A percentile compares a stretch with the other conserved stretches of the same genome.
Conservation (phyloP, 805 yeast species). For the Sugiyamaella valdiviana region DNA sequence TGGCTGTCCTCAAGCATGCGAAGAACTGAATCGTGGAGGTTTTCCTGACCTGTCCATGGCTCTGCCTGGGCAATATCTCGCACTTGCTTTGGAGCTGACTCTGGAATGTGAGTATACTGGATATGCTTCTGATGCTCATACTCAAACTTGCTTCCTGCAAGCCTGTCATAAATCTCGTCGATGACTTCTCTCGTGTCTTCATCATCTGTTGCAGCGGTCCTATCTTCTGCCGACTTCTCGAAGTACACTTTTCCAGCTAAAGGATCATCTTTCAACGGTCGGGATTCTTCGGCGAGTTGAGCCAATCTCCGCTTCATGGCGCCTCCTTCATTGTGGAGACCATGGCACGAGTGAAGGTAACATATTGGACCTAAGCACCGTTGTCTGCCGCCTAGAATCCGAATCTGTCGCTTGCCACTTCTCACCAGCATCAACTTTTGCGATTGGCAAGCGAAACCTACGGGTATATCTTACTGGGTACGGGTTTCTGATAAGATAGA, state of each 20-base stretch:
- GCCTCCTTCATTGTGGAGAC: constrained; percentile 15
- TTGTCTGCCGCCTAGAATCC: too few species aligned
- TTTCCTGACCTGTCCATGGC: constrained; percentile 60
- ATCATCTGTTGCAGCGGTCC: too few species aligned
- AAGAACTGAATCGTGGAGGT: constrained; percentile 39
- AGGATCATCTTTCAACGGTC: constrained; percentile 33
- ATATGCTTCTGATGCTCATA: constrained; percentile 37
- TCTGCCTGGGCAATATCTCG: constrained; percentile 43
- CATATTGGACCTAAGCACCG: too few species aligned
- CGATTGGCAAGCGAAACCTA: background rate
- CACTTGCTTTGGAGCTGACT: constrained; percentile 39
- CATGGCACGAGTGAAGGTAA: background rate
- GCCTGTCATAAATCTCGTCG: constrained; percentile 10
- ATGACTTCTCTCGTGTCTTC: constrained; percentile 1
- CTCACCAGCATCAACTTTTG: background rate
- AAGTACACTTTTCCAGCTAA: constrained; percentile 26
- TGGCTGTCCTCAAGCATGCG: constrained; percentile 53
- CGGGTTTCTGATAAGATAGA: background rate
- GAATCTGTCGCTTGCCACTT: too few species aligned
- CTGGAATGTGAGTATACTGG: constrained; percentile 39
- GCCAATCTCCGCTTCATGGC: constrained; percentile 35
- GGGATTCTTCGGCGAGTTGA: constrained; percentile 41
- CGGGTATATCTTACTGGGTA: background rate
- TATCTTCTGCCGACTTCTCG: background rate
- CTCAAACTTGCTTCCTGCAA: constrained; percentile 33